These are phyloP conservation scores for Fusarium sp. DNA, from an alignment of 2,329 filamentous ascomycete genomes.

Conservation along the genomic window DNA sequence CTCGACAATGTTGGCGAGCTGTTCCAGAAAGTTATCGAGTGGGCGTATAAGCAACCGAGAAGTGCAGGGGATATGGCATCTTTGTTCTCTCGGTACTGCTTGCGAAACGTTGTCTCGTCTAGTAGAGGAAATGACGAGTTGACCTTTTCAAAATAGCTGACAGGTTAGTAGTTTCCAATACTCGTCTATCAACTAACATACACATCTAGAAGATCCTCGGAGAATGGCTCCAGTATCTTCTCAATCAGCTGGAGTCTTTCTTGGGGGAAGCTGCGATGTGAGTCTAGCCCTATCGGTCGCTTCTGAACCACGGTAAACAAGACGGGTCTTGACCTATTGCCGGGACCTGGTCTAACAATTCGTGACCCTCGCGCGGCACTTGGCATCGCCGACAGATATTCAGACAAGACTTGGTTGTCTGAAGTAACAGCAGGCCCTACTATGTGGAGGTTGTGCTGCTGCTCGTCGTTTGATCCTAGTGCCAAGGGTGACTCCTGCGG, in stretches of 20 bases:
- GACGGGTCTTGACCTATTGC: conserved; percentile 55
- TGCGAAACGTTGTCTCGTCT: conserved; percentile 66
- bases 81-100: conserved; percentile 60
- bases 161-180: conserved; percentile 11
- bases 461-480: conserved; percentile 53
- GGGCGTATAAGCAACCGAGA: conserved; percentile 69
- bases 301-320: conserved; percentile 63
- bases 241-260: conserved; percentile 68
- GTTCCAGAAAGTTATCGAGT: conserved; percentile 70
- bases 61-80: conserved; percentile 68
- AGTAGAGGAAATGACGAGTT: conserved; percentile 73
- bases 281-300: conserved; percentile 58
- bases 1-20: conserved; percentile 59
- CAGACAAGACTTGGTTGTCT: conserved; percentile 72
- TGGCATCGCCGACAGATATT: conserved; percentile 62
- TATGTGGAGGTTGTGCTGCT: conserved; percentile 64
- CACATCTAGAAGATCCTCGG: conserved; percentile 64
- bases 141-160: conserved; percentile 54
- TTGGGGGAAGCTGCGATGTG: conserved; percentile 56
- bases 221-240: conserved; percentile 69
- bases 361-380: conserved; percentile 49
- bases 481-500: conserved; percentile 49
- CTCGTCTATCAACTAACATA: conserved; percentile 42
- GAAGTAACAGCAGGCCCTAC: conserved; percentile 71
- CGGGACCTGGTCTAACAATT: conserved; percentile 51